Conservation (phyloP, 2,329 filamentous ascomycete species). For the Aureobasidium namibiae region DNA sequence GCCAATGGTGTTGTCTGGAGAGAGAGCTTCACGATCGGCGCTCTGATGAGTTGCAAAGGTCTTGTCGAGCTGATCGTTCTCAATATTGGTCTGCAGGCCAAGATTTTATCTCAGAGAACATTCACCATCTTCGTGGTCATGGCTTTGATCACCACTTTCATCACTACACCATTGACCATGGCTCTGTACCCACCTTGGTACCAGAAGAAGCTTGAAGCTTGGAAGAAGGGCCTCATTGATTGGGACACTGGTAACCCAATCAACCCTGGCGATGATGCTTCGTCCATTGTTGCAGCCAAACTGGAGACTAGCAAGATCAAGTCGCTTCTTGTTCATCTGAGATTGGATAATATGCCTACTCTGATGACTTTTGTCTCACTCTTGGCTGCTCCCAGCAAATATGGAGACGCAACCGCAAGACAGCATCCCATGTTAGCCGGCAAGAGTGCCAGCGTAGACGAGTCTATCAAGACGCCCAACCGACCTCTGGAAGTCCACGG, state of each 20-base stretch:
- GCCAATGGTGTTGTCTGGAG: conserved; percentile 76
- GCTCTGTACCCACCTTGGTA: conserved; percentile 71
- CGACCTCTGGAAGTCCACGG: conserved; percentile 67
- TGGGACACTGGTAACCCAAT: conserved; percentile 58
- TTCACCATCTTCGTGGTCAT: conserved; percentile 95
- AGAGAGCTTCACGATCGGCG: conserved; percentile 79
- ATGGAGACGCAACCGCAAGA: conserved; percentile 32
- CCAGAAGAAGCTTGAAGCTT: conserved; percentile 62
- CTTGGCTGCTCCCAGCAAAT: conserved; percentile 47
- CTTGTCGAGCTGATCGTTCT: conserved; percentile 88
- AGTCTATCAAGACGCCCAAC: conserved; percentile 19
- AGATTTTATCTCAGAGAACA: conserved; percentile 68
- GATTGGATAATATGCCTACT: conserved; percentile 74
- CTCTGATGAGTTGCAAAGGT: conserved; percentile 94
- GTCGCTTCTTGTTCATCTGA: conserved; percentile 69
- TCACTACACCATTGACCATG: conserved; percentile 68
- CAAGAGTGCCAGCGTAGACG: conserved; percentile 15
- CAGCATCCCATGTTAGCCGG: conserved; percentile 30
- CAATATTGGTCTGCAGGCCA: conserved; percentile 76
- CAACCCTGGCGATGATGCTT: conserved; percentile 24
- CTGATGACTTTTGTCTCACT: conserved; percentile 76
- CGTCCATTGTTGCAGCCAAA: conserved; percentile 37
- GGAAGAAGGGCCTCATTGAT: conserved; percentile 81
- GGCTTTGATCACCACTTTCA: conserved; percentile 78
- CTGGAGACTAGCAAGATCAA: conserved; percentile 46